These are phyloP conservation scores for Dipteronia dyeriana DNA, from an alignment of 345 rosid species.

Conservation along the genomic window DNA sequence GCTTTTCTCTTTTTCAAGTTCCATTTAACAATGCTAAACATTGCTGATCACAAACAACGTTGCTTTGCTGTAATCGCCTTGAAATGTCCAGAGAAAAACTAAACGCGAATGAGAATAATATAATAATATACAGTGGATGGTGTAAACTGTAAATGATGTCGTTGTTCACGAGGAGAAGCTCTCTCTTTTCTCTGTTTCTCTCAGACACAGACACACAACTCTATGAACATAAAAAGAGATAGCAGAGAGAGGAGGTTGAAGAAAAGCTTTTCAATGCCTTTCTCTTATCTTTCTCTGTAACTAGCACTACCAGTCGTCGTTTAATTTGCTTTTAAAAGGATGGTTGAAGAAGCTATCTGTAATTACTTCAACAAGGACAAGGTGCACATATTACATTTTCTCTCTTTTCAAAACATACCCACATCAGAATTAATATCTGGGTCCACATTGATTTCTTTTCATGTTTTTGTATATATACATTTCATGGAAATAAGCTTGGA, in stretches of 20 bases:
- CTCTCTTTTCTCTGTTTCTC: slow-evolving; percentile 2
- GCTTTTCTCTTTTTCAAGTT: no score
- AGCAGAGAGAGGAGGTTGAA: background rate
- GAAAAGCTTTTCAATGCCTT: background rate
- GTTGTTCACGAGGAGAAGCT: slow-evolving; percentile 17
- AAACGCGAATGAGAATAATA: background rate
- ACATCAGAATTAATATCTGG: background rate
- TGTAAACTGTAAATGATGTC: slow-evolving; percentile 3
- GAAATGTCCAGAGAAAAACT: background rate
- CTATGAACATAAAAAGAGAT: background rate
- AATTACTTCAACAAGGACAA: slow-evolving; percentile 13
- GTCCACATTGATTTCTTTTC: background rate
- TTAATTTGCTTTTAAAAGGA: background rate
- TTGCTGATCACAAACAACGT: no score
- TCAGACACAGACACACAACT: background rate
- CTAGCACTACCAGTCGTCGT: background rate
- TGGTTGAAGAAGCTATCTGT: slow-evolving; percentile 13
- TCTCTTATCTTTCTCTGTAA: background rate
- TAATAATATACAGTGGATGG: background rate
- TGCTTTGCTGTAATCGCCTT: no score
- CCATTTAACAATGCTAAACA: no score
- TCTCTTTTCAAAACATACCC: no score
- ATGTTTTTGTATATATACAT: background rate
- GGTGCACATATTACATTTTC: background rate
- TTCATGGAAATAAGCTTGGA: slow-evolving; percentile 6